Percentiles rank a stretch among this genome's conserved stretches.
Conservation (phyloP, 371 early-diverging fungal species). For the Syncephalastrum sp. region DNA sequence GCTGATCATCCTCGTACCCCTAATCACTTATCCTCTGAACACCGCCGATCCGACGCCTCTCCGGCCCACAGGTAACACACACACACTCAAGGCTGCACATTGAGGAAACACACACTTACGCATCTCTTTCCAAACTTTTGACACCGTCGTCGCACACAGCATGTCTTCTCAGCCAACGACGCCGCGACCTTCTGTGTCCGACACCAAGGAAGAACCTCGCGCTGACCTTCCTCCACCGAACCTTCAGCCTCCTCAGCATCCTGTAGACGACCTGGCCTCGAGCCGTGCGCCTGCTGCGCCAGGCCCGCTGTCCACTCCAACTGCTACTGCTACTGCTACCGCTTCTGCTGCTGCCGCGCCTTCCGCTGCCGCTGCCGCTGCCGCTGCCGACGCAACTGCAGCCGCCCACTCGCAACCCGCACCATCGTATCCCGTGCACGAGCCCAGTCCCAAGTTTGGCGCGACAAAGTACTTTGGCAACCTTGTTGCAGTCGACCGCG, state of each 20-base stretch:
- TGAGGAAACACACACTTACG: conserved; percentile 6
- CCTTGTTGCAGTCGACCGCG: conserved; percentile 14
- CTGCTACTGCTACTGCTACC: not conserved
- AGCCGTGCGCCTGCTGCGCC: not conserved
- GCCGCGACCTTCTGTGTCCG: conserved; percentile 19
- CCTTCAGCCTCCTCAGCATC: conserved; percentile 1
- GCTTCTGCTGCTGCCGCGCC: not conserved
- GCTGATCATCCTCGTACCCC: no score
- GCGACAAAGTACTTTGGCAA: conserved; percentile 24
- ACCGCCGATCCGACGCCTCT: conserved; percentile 17
- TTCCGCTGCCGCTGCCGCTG: not conserved
- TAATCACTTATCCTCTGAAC: no score
- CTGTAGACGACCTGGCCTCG: not conserved
- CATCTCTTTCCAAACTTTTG: conserved; percentile 6
- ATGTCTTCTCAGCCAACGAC: conserved; percentile 25
- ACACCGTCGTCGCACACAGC: conserved; percentile 12
- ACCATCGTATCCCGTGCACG: conserved; percentile 10
- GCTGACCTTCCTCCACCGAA: no score
- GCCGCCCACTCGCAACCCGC: not conserved
- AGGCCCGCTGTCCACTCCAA: conserved; percentile 6
- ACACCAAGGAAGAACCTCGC: conserved; percentile 1
- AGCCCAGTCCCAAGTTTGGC: conserved; percentile 20
- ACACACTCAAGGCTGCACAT: not conserved
- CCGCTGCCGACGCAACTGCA: not conserved
- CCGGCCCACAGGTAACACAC: conserved; percentile 7